Evolutionary conservation across 768 basidiomycete genomes (phyloP).

Genomic region (Suillus variegatus): DNA sequence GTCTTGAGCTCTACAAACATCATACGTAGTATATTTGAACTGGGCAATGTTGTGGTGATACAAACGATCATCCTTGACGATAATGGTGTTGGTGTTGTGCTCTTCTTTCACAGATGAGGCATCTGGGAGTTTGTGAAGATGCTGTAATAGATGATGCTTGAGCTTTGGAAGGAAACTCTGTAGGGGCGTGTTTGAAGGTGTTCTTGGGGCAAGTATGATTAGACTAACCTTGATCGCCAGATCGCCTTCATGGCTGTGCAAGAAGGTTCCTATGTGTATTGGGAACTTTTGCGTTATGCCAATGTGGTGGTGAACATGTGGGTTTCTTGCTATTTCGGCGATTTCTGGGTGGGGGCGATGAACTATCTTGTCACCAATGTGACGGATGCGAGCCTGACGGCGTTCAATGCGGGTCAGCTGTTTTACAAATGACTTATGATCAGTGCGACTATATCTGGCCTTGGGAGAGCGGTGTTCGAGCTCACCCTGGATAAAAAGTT

Average conservation of each 20-base stretch:
- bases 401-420: constrained; percentile 7
- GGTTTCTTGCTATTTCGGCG: background rate
- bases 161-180: too few species aligned
- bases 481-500: constrained; percentile 29
- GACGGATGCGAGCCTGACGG: background rate
- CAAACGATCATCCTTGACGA: too few species aligned
- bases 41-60: too few species aligned
- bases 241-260: constrained; percentile 21
- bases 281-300: constrained; percentile 11
- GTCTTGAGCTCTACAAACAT: too few species aligned
- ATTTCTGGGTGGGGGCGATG: too few species aligned
- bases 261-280: background rate
- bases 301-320: constrained; percentile 21
- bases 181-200: too few species aligned
- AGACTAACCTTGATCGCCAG: background rate
- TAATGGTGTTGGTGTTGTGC: too few species aligned
- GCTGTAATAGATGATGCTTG: too few species aligned
- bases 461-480: constrained; percentile 29
- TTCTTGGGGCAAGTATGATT: too few species aligned
- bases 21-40: too few species aligned
- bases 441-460: background rate
- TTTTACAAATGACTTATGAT: constrained; percentile 3
- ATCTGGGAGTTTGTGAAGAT: too few species aligned
- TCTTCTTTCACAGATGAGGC: too few species aligned
- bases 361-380: background rate